phyloP scores from a whole-genome alignment of 2,329 filamentous ascomycete genomes.

The Epichloe scottii region DNA sequence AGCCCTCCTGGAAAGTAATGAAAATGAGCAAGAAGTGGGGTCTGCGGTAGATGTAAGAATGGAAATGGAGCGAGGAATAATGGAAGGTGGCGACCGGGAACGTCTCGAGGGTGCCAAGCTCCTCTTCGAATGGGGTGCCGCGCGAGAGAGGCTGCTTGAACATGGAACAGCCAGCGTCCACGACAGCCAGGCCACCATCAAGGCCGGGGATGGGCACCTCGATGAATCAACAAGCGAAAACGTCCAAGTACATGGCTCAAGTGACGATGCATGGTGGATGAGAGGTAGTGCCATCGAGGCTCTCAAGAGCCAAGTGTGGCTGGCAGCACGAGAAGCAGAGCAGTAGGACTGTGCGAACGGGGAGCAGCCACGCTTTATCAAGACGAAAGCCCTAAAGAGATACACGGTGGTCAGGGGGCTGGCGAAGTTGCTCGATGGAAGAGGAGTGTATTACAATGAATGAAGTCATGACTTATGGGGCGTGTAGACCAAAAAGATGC shows the following conservation, averaged over 20 bases:
- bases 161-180: slow-evolving; percentile 10
- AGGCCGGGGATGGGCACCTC: slow-evolving; percentile 13
- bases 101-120: slow-evolving; percentile 36
- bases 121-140: slow-evolving; percentile 44
- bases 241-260: slow-evolving; percentile 9
- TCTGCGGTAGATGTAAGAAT: slow-evolving; percentile 58
- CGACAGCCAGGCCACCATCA: slow-evolving; percentile 24
- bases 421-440: not conserved
- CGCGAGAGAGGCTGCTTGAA: slow-evolving; percentile 24
- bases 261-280: slow-evolving; percentile 38
- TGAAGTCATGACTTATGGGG: slow-evolving; percentile 1
- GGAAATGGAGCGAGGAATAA: slow-evolving; percentile 42
- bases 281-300: slow-evolving; percentile 41
- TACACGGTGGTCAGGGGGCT: not conserved
- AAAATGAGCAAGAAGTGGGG: slow-evolving; percentile 35
- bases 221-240: slow-evolving; percentile 11
- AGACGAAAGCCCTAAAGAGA: not conserved
- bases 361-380: not conserved
- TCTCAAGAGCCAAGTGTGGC: slow-evolving; percentile 42
- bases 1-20: slow-evolving; percentile 42
- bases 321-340: slow-evolving; percentile 29
- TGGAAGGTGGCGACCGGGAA: slow-evolving; percentile 27
- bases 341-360: slow-evolving; percentile 8
- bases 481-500: not conserved
- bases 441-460: not conserved